Base-by-base conservation (phyloP, 2,329 filamentous ascomycete species). In the Mariannaea sp. region DNA sequence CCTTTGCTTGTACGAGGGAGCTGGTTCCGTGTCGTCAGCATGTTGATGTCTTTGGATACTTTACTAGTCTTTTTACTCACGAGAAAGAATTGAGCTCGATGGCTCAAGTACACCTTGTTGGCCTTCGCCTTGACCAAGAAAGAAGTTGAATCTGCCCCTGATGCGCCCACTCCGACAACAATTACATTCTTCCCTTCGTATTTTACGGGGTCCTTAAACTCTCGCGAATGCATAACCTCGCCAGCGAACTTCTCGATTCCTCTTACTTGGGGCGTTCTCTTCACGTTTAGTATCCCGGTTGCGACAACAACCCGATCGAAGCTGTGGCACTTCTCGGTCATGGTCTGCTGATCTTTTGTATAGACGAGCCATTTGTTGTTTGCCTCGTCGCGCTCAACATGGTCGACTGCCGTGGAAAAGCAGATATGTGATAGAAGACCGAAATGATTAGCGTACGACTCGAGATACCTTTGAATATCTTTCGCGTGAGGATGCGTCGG, bases 141-240 rank as follows among this genome's bases (percentile, higher is more conserved):
- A 45, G 36, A 66, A 49, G 30, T 68, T 2, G 64, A 58, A 30
- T 70, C 67, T 1, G 61, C 61, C 12, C 65, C 67, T 1, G 72
- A 76, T 33, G 71, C 71, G 13, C 74, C 72, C n/a, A 76, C 61
- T n/a, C 77, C 77, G 5, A 80, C 67, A 0, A 80, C 68, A 5
- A 80, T 57, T 2, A 80, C 72, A n/a, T 68, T 76, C 61, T 78
- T 75, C 8, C 67, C 71, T 12, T 67, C 62, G 56, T 76, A 77
- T 22, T 59, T 59, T 6, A 56, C 49, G 1, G 61, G 55, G 58
- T 63, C 62, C 14, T 72, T 70, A 48, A 72, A 75, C 14, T 67
- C 59, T 16, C 72, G 67, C 0, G 72, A 71, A 56, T 80, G 77
- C 2, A 78, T 66, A 9, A 72, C 53, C 2, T 67, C 62, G 3